Base-by-base conservation (phyloP, 2,329 filamentous ascomycete genomes). In the Fusarium metavorans region DNA sequence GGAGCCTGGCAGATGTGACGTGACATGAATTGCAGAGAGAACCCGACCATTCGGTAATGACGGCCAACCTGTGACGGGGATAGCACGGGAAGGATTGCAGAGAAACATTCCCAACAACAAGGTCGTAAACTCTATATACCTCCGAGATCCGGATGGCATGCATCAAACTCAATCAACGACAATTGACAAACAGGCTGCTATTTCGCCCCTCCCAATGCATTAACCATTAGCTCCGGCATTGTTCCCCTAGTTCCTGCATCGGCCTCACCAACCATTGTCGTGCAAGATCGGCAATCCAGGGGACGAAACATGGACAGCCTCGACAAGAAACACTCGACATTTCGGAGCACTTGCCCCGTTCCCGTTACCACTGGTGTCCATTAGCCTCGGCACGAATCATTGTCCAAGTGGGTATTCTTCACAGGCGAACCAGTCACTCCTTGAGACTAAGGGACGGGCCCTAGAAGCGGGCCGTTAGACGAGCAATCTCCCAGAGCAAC, bases 251-350 rank as follows among this genome's bases (percentile, higher is more conserved):
- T 65, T 61, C 41, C 5, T 23, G 52, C 52, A 54, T 65, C 70
- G 68, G 60, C 54, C 32, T 50, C 43, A 20, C 20, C 54, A 13
- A n/a, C 70, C 63, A 11, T 48, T 72, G 60, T 59, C 14, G 68
- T 72, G 41, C 48, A 72, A 72, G 70, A 72, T 72, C 70, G 48
- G 35, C 67, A 25, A 32, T 10, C 50, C 27, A 37, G 58, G 70
- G 64, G 45, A 62, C 58, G 39, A 69, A 68, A 66, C 61, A 56
- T 56, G 34, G 32, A 39, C 59, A 8, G 56, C 61, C 27, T 62
- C 30, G 58, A 34, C 10, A 50, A 16, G 34, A 35, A 71, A 41
- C 50, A 43, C 16, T 48, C 20, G 35, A 9, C 30, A 37, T 52
- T 60, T 35, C 64, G 59, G 67, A 68, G 18, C 23, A 59, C 58